phyloP scores from a whole-genome alignment of 306 rosid genomes.

The Ceratonia siliqua region DNA sequence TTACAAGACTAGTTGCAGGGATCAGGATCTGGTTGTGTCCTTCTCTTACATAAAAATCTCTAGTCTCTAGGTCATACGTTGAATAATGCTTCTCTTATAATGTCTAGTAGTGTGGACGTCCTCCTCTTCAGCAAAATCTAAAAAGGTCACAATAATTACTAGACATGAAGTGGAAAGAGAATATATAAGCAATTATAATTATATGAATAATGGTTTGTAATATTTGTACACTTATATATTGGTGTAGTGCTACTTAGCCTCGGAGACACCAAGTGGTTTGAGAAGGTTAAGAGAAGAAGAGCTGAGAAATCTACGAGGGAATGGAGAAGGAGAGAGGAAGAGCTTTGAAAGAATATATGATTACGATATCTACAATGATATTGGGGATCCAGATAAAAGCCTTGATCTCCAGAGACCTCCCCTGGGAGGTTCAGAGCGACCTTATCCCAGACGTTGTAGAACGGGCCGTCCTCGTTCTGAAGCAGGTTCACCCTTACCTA shows the following conservation, averaged over 20 bases:
- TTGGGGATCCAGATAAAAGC: conserved; percentile 60
- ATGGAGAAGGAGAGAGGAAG: conserved; percentile 61
- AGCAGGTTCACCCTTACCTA: conserved; percentile 37
- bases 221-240: too few relatives aligned
- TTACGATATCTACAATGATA: conserved; percentile 66
- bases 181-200: too few relatives aligned
- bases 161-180: too few relatives aligned
- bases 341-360: conserved; percentile 62
- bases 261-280: conserved; percentile 61
- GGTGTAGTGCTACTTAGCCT: conserved; percentile 55
- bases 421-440: conserved; percentile 49
- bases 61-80: too few relatives aligned
- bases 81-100: too few relatives aligned
- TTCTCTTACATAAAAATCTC: too few relatives aligned
- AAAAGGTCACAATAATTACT: too few relatives aligned
- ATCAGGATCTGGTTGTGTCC: too few relatives aligned
- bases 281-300: conserved; percentile 56
- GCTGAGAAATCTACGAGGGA: conserved; percentile 49
- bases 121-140: too few relatives aligned
- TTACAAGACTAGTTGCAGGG: too few relatives aligned
- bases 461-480: conserved; percentile 61
- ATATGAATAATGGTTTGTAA: too few relatives aligned
- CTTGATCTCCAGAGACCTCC: conserved; percentile 52
- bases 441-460: conserved; percentile 75
- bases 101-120: too few relatives aligned